phyloP scores from a whole-genome alignment of 768 basidiomycete genomes.

The Cystobasidium tubakii region DNA sequence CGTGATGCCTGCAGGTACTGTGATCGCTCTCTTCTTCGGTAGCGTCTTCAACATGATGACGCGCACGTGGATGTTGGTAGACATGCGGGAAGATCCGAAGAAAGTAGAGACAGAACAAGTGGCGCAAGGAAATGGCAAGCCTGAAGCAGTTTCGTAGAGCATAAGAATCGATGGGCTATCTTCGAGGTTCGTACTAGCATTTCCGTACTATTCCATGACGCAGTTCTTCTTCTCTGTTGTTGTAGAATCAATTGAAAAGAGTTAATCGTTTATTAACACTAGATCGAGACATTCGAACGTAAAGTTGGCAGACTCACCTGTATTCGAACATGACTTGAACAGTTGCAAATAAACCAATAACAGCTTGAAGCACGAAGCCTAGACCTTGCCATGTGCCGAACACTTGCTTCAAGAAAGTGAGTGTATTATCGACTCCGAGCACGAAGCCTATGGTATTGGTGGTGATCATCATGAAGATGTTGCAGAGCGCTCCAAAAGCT shows the following conservation, averaged over 20 bases:
- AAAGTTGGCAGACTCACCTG: conserved; percentile 54
- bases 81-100: conserved; percentile 38
- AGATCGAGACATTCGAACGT: neutral
- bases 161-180: neutral
- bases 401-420: conserved; percentile 62
- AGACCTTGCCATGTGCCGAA: conserved; percentile 66
- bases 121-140: too few species aligned
- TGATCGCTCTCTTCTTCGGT: conserved; percentile 88
- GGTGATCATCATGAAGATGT: conserved; percentile 78
- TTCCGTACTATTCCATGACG: conserved; percentile 57
- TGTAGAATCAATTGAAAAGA: conserved; percentile 29
- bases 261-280: too few species aligned
- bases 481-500: conserved; percentile 73
- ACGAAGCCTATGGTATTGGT: conserved; percentile 96
- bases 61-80: conserved; percentile 61
- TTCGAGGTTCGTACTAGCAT: conserved; percentile 46
- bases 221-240: conserved; percentile 65
- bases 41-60: conserved; percentile 82
- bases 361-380: conserved; percentile 60
- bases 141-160: too few species aligned
- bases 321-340: conserved; percentile 96
- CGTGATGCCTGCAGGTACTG: conserved; percentile 55
- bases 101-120: neutral
- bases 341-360: conserved; percentile 66
- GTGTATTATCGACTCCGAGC: conserved; percentile 72